Evolutionary conservation across 2,329 filamentous ascomycete species (phyloP).

Genomic region (Colletotrichum echinochloae): DNA sequence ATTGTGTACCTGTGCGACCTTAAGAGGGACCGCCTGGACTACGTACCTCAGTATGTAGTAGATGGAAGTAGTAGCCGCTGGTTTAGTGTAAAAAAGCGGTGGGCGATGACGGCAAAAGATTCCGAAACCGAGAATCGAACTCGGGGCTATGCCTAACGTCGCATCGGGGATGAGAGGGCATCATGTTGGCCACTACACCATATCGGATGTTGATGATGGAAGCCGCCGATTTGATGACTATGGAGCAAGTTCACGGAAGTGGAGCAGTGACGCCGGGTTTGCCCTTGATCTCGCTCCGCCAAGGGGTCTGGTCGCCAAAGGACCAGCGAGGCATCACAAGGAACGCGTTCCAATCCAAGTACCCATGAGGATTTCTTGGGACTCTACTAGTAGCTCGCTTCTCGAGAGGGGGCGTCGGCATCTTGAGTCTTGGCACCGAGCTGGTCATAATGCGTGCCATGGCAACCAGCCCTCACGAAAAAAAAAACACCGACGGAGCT

Average conservation of each 20-base stretch:
- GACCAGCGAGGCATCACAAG: background rate
- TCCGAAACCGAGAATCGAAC: constrained; percentile 40
- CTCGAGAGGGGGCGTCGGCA: too few relatives aligned
- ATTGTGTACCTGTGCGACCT: too few relatives aligned
- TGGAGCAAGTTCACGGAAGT: background rate
- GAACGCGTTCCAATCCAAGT: too few relatives aligned
- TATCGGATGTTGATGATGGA: constrained; percentile 2
- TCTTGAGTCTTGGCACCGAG: too few relatives aligned
- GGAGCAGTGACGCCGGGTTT: background rate
- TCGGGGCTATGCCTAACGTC: constrained; percentile 39
- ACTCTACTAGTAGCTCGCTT: too few relatives aligned
- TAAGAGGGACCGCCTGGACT: too few relatives aligned
- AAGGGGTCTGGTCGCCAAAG: too few relatives aligned
- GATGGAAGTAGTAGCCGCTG: too few relatives aligned
- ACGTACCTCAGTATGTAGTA: too few relatives aligned
- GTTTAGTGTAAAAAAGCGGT: too few relatives aligned
- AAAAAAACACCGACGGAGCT: constrained; percentile 6
- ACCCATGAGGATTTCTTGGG: too few relatives aligned
- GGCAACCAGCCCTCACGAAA: background rate
- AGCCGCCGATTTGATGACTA: background rate
- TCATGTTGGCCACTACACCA: constrained; percentile 41
- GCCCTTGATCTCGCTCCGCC: constrained; percentile 14
- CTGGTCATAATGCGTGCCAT: too few relatives aligned
- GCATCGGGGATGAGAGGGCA: constrained; percentile 28
- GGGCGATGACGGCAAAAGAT: background rate